Conservation (phyloP, 306 rosid genomes). For the Quercus engelmannii region DNA sequence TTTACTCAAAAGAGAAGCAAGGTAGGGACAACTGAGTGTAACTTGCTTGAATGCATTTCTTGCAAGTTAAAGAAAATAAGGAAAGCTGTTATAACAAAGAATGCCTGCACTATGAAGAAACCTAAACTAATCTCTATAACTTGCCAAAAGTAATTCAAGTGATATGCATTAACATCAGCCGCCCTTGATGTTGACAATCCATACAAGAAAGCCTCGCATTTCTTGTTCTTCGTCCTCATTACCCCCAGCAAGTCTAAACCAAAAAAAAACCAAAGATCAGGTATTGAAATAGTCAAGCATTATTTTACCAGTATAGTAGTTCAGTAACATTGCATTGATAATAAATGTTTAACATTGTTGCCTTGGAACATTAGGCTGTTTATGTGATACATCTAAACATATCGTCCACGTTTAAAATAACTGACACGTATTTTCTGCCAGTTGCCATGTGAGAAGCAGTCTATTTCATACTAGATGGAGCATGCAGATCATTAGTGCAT, state of each 20-base stretch:
- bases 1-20: not conserved
- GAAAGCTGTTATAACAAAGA: constrained; percentile 1
- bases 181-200: constrained; percentile 21
- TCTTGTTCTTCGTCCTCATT: constrained; percentile 20
- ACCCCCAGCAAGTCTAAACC: constrained; percentile 17
- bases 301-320: not conserved
- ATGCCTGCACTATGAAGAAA: constrained; percentile 32
- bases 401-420: not conserved
- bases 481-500: not conserved
- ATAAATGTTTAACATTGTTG: not conserved
- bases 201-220: not conserved
- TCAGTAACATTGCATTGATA: not conserved
- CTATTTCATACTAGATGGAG: not conserved
- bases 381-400: not conserved
- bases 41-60: constrained; percentile 15
- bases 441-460: not conserved
- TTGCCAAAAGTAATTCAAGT: constrained; percentile 18
- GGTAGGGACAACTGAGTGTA: constrained; percentile 6
- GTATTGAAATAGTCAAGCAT: constrained; percentile 4
- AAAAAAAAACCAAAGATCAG: constrained; percentile 29
- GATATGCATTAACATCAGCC: constrained; percentile 18
- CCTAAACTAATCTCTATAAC: constrained; percentile 26
- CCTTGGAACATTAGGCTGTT: not conserved
- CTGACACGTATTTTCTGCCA: not conserved
- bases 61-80: constrained; percentile 4